Evolutionary conservation across 2,329 filamentous ascomycete genomes (phyloP), one percentile per base, ranked within the genome.

Genomic region (Penicillium freii): DNA sequence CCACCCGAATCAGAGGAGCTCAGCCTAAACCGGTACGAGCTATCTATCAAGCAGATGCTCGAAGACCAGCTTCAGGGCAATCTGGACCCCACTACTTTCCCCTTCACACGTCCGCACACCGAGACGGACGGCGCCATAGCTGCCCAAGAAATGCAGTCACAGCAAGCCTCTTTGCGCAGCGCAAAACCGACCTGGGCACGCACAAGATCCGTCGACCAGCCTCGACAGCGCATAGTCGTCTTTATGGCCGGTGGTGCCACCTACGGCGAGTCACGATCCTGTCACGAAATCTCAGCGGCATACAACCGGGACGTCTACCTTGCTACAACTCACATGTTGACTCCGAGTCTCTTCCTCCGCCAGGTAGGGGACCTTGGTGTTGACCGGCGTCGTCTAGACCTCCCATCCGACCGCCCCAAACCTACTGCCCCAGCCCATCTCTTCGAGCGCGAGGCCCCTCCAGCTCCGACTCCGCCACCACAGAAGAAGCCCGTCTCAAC

Each of bases 181-280:
- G 92, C 92, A 17, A 95, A 96, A 69, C 94, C 93, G 1, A 96
- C 92, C 42, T 99, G 94, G 94, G 94, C 94, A 2, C 90, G 91
- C 52, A 88, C 90, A 10, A 87, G 91, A 45, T 84, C 86, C 29
- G 87, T 80, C 58, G 85, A 81, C 59, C 93, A 97, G 71, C 95
- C 92, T 63, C 86, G 89, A 52, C 94, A 99, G 73, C 87, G 94
- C 51, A 83, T 97, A 53, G 90, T 99, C 58, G 87, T 97, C 17
- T 97, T 96, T 72, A 88, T 97, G 83, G 94, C 93, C 1, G 94
- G 94, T 47, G 94, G 94, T 44, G 94, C 94, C 21, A 97, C 94
- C 0, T 96, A 93, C 73, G 92, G 91, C 5, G 94, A 99, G 76
- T 84, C 90, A 33, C 86, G 94, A 29, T 84, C 87, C 13, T 99